Evolutionary conservation across 495 filamentous ascomycete species (phyloP).

Genomic region (Schizothecium vesticola): DNA sequence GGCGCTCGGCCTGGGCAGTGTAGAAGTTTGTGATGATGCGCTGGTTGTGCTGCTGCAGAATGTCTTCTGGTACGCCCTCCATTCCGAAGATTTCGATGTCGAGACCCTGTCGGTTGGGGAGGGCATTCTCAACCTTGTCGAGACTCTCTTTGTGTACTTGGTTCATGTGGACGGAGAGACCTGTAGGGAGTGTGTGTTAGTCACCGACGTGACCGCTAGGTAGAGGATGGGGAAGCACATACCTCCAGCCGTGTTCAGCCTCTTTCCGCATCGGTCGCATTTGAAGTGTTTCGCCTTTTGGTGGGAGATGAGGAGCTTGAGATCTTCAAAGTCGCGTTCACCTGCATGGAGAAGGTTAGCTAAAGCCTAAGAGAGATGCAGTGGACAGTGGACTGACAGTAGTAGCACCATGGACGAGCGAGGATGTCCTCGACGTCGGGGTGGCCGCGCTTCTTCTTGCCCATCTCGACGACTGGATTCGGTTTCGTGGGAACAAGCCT

Average conservation of each 20-base stretch:
- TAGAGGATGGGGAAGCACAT: constrained; percentile 22
- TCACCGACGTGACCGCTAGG: not conserved
- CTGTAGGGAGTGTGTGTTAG: constrained; percentile 43
- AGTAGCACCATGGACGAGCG: constrained; percentile 92
- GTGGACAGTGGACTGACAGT: constrained; percentile 52
- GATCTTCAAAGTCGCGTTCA: constrained; percentile 95
- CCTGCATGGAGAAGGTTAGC: constrained; percentile 28
- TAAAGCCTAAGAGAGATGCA: not conserved
- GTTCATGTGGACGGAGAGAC: constrained; percentile 92
- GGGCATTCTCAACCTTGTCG: constrained; percentile 80
- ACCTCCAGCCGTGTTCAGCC: constrained; percentile 95
- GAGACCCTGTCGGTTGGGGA: constrained; percentile 72
- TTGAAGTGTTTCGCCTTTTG: constrained; percentile 99
- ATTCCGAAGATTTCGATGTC: constrained; percentile 97
- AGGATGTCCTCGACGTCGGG: constrained; percentile 85
- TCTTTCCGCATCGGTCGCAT: constrained; percentile 80
- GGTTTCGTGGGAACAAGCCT: not conserved
- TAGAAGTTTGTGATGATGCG: constrained; percentile 78
- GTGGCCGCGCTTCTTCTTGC: constrained; percentile 79
- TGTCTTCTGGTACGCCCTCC: constrained; percentile 90
- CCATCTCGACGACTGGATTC: constrained; percentile 45
- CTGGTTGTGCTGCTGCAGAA: constrained; percentile 74
- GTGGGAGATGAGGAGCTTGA: constrained; percentile 92
- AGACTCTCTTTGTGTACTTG: constrained; percentile 96
- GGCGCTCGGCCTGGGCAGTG: constrained; percentile 75